A percentile compares a stretch with the other conserved stretches of the same genome.
phyloP scores from a whole-genome alignment of 495 filamentous ascomycete genomes.

The Paragyromitra xinjiangensis region DNA sequence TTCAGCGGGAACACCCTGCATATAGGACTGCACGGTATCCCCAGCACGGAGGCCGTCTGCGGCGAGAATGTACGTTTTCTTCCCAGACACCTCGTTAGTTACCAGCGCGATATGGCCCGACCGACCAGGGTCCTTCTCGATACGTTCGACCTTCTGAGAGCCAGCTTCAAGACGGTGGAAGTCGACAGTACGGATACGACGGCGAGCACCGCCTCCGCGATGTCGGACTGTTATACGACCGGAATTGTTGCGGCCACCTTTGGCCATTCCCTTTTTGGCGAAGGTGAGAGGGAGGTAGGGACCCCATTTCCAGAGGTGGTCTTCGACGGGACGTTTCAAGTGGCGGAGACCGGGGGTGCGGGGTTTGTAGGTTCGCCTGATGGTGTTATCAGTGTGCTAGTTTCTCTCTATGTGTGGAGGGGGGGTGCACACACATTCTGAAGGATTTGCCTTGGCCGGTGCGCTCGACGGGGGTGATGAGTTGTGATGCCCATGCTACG shows the following conservation, averaged over 20 bases:
- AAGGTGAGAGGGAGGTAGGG: conserved; percentile 84
- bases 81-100: conserved; percentile 71
- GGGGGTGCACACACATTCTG: conserved; percentile 23
- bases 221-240: conserved; percentile 88
- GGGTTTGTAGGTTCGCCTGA: conserved; percentile 86
- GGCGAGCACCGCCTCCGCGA: conserved; percentile 87
- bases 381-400: not conserved
- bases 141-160: conserved; percentile 85
- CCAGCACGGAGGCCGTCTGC: conserved; percentile 92
- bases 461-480: conserved; percentile 31
- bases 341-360: conserved; percentile 94
- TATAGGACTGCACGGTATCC: conserved; percentile 89
- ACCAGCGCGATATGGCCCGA: conserved; percentile 92
- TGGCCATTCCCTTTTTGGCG: conserved; percentile 86
- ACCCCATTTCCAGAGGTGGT: conserved; percentile 93
- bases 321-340: conserved; percentile 88
- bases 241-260: conserved; percentile 89
- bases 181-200: conserved; percentile 89
- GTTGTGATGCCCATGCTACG: conserved; percentile 38
- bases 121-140: conserved; percentile 94
- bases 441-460: conserved; percentile 23
- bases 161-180: conserved; percentile 79
- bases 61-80: conserved; percentile 88
- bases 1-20: conserved; percentile 83
- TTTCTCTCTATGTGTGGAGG: not conserved